Conservation (phyloP, 2,329 filamentous ascomycete species). For the Fonsecaea erecta region DNA sequence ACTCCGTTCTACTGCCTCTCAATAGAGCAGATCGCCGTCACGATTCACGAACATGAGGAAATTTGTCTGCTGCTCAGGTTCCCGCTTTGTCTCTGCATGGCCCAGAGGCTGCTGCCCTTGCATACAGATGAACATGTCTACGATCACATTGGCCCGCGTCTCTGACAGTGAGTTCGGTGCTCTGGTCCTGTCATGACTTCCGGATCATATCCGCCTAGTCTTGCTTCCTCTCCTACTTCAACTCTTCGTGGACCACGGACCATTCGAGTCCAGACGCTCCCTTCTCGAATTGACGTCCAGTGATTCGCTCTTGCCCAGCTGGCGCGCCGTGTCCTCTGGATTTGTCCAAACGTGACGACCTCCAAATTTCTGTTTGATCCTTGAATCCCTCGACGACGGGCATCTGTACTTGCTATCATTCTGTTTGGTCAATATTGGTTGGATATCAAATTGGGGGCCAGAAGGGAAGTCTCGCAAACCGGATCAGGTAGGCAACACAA, state of each 20-base stretch:
- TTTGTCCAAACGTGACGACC: conserved; percentile 6
- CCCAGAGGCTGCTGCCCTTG: conserved; percentile 20
- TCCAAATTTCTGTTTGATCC: conserved; percentile 18
- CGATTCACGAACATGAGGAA: conserved; percentile 35
- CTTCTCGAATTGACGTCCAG: conserved; percentile 13
- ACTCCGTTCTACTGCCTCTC: conserved; percentile 29
- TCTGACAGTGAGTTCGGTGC: conserved; percentile 7
- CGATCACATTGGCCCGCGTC: conserved; percentile 5
- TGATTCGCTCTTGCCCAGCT: conserved; percentile 2
- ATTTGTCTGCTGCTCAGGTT: conserved; percentile 28
- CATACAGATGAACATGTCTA: conserved; percentile 23
- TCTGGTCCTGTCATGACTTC: conserved; percentile 8
- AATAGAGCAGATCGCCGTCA: conserved; percentile 34
- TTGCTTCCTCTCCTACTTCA: conserved; percentile 13
- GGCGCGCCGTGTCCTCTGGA: conserved; percentile 10
- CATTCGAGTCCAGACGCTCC: conserved; percentile 16
- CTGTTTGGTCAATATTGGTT: conserved; percentile 32
- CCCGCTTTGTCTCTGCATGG: conserved; percentile 20
- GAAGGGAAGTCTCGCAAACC: conserved; percentile 16
- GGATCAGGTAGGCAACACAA: conserved; percentile 32
- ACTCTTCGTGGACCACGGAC: conserved; percentile 11
- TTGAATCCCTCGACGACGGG: conserved; percentile 5
- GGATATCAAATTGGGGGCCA: conserved; percentile 32
- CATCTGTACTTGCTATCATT: conserved; percentile 15
- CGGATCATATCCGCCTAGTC: conserved; percentile 14